Conservation (phyloP, 305 asterid genomes). For the Striga hermonthica region DNA sequence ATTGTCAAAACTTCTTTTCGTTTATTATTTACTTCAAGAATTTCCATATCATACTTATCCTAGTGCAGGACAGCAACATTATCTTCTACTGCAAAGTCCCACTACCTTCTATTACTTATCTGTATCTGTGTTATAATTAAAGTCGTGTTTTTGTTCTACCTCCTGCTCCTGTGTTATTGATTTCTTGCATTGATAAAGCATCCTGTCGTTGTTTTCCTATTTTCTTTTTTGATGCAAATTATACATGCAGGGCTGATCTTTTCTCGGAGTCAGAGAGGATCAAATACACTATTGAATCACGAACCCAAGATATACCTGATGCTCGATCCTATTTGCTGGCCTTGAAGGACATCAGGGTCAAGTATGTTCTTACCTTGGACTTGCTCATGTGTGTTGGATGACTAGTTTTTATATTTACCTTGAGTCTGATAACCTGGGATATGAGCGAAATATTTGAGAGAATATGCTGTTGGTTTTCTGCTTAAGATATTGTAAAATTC, state of each 20-base stretch:
- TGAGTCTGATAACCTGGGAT: constrained; percentile 21
- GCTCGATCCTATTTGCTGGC: constrained; percentile 75
- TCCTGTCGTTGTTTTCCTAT: neutral
- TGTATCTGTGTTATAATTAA: neutral
- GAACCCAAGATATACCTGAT: constrained; percentile 78
- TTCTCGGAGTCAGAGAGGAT: constrained; percentile 84
- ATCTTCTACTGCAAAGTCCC: neutral
- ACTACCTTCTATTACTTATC: neutral
- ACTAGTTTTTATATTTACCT: neutral
- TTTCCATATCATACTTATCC: neutral
- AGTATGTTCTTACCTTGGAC: constrained; percentile 50
- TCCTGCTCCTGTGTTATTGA: neutral
- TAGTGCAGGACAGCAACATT: neutral
- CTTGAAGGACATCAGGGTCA: constrained; percentile 74
- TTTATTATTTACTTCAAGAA: neutral
- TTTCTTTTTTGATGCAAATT: constrained; percentile 7
- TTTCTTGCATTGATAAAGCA: neutral
- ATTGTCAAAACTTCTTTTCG: neutral
- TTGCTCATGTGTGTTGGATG: constrained; percentile 10
- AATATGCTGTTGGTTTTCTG: constrained; percentile 7
- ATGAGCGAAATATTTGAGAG: constrained; percentile 19
- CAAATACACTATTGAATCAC: constrained; percentile 63
- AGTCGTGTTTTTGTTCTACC: neutral
- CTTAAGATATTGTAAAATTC: constrained; percentile 5
- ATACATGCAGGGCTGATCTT: constrained; percentile 64